Conservation (phyloP, 352 stramenopile species). For the Elongisporangium anandrum region DNA sequence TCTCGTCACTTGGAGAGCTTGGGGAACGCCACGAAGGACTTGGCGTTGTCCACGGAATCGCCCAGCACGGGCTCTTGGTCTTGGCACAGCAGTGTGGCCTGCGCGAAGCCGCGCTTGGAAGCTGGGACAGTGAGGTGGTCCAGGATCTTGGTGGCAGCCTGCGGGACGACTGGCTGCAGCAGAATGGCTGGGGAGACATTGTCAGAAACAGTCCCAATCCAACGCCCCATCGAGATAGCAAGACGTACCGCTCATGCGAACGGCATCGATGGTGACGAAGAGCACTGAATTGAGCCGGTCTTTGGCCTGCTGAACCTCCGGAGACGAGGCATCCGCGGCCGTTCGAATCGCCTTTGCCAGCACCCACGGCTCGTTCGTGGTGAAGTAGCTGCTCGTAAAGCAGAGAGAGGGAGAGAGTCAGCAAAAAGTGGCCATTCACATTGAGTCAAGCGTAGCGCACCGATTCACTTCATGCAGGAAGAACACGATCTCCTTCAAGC, state of each 20-base stretch:
- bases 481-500: constrained; percentile 71
- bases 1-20: constrained; percentile 40
- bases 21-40: constrained; percentile 64
- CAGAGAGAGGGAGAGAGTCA: constrained; percentile 3
- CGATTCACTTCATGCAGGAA: constrained; percentile 81
- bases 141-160: constrained; percentile 55
- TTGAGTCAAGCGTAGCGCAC: constrained; percentile 11
- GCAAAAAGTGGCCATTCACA: too few species aligned
- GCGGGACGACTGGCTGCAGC: constrained; percentile 61
- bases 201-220: constrained; percentile 1
- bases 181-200: constrained; percentile 46
- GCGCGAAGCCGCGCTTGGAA: constrained; percentile 39
- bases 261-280: constrained; percentile 69
- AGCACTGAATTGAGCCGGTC: constrained; percentile 60
- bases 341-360: constrained; percentile 57
- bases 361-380: constrained; percentile 73
- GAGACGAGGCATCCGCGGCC: constrained; percentile 17
- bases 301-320: constrained; percentile 26
- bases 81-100: constrained; percentile 43
- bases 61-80: constrained; percentile 25
- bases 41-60: constrained; percentile 37
- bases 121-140: constrained; percentile 58
- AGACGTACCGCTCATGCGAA: constrained; percentile 57
- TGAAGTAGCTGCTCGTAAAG: constrained; percentile 52
- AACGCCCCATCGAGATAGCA: neutral